Percentiles rank a stretch among this genome's conserved stretches.
Conservation (phyloP, 2,329 filamentous ascomycete species). For the Eurotiales sp. region DNA sequence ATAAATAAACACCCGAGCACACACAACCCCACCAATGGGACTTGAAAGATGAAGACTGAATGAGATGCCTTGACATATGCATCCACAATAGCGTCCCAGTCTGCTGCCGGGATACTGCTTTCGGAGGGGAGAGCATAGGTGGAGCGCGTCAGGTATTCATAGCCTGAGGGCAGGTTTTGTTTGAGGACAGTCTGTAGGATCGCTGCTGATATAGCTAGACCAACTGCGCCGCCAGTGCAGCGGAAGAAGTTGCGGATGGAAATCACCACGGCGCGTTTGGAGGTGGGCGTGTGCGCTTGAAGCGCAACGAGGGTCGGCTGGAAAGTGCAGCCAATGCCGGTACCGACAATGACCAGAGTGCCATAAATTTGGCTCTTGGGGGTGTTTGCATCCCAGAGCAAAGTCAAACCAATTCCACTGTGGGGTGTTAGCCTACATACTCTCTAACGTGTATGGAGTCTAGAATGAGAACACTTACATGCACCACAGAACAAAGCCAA, state of each 20-base stretch:
- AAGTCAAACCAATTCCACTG: slow-evolving; percentile 50
- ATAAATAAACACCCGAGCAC: slow-evolving; percentile 51
- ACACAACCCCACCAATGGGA: slow-evolving; percentile 52
- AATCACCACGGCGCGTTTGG: slow-evolving; percentile 59
- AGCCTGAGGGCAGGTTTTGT: slow-evolving; percentile 37
- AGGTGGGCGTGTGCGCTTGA: slow-evolving; percentile 55
- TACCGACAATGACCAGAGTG: slow-evolving; percentile 49
- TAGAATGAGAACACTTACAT: slow-evolving; percentile 26
- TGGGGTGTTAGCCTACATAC: neutral
- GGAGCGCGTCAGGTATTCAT: slow-evolving; percentile 36
- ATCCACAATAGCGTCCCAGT: slow-evolving; percentile 42
- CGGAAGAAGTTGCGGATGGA: slow-evolving; percentile 62
- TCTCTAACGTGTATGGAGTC: neutral
- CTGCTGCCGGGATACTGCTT: slow-evolving; percentile 26
- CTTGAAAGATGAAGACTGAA: slow-evolving; percentile 55
- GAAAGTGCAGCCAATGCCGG: slow-evolving; percentile 53
- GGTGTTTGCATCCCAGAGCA: slow-evolving; percentile 47
- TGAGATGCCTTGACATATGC: slow-evolving; percentile 54
- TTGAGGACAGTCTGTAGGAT: slow-evolving; percentile 41
- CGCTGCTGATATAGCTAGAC: slow-evolving; percentile 56
- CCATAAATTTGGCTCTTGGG: slow-evolving; percentile 48
- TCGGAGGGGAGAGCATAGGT: slow-evolving; percentile 35
- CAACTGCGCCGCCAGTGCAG: slow-evolving; percentile 55
- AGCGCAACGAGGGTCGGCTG: slow-evolving; percentile 55
- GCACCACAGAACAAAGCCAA: slow-evolving; percentile 45